Conservation (phyloP, 768 basidiomycete genomes). For the Ramaria rubella region DNA sequence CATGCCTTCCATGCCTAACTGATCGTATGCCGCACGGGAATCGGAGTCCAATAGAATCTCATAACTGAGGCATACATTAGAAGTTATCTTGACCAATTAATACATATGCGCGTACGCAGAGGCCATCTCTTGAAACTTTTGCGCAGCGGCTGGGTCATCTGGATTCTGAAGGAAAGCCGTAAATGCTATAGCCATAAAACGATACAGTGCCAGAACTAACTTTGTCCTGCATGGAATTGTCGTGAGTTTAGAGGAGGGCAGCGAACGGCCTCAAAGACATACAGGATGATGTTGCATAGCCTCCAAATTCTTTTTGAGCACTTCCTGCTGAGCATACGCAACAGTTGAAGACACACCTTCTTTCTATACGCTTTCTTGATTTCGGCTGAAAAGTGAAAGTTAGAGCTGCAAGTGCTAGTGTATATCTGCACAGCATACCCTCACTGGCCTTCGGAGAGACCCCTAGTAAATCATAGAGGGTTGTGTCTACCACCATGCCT, state of each 20-base stretch:
- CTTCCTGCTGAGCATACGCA: conserved; percentile 14
- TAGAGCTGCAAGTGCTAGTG: neutral
- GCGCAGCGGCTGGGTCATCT: conserved; percentile 75
- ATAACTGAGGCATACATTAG: conserved; percentile 43
- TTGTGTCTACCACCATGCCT: conserved; percentile 30
- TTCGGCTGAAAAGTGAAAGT: conserved; percentile 45
- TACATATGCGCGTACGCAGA: conserved; percentile 57
- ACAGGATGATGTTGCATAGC: conserved; percentile 88
- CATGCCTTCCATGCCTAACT: conserved; percentile 64
- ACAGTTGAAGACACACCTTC: conserved; percentile 49
- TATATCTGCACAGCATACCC: conserved; percentile 38
- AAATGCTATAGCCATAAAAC: neutral
- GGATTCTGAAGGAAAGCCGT: conserved; percentile 53
- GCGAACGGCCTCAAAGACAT: conserved; percentile 23
- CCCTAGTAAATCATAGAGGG: conserved; percentile 79
- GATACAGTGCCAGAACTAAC: conserved; percentile 30
- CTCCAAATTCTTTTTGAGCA: conserved; percentile 31
- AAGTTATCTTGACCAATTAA: neutral
- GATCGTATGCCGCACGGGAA: conserved; percentile 65
- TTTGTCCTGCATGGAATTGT: conserved; percentile 50
- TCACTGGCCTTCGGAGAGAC: conserved; percentile 62
- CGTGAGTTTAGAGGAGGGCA: neutral
- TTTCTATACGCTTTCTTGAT: conserved; percentile 93
- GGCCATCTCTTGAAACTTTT: conserved; percentile 83
- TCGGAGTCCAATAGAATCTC: conserved; percentile 73